phyloP scores from a whole-genome alignment of 371 early-diverging fungal genomes.

The Zychaea mexicana region DNA sequence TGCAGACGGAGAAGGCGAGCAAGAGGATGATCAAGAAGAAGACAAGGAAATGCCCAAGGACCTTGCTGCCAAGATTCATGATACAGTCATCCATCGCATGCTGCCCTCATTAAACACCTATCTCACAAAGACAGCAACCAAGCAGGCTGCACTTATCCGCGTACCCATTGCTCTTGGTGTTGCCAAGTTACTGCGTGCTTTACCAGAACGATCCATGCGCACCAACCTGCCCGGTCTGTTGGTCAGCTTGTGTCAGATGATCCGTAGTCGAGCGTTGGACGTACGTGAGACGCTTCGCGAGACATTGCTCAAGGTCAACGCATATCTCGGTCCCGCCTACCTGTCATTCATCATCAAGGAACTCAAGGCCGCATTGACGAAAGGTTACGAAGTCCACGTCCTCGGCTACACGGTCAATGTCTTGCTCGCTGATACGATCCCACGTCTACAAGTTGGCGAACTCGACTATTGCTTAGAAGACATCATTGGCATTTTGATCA shows the following conservation, averaged over 20 bases:
- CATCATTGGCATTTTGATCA: conserved; percentile 72
- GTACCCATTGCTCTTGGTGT: conserved; percentile 89
- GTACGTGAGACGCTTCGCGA: conserved; percentile 87
- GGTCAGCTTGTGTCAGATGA: conserved; percentile 82
- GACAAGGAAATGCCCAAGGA: conserved; percentile 27
- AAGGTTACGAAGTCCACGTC: conserved; percentile 92
- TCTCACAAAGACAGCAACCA: conserved; percentile 68
- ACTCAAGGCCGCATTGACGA: conserved; percentile 73
- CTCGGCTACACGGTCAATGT: conserved; percentile 89
- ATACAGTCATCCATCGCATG: conserved; percentile 66
- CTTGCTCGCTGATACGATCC: conserved; percentile 68
- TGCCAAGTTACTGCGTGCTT: conserved; percentile 74
- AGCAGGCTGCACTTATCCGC: conserved; percentile 76
- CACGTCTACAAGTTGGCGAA: conserved; percentile 65
- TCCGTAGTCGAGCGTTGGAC: conserved; percentile 81
- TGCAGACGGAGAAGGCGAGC: conserved; percentile 35
- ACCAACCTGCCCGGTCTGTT: conserved; percentile 85
- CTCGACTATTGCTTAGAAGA: conserved; percentile 79
- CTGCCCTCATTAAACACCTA: conserved; percentile 80
- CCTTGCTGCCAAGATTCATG: conserved; percentile 65
- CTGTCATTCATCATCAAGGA: conserved; percentile 88
- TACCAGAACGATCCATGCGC: conserved; percentile 77
- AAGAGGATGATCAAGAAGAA: conserved; percentile 21
- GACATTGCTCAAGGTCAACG: conserved; percentile 83
- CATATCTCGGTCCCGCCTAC: conserved; percentile 82